Percentiles rank a stretch among this genome's conserved stretches.
These are phyloP conservation scores for Stenogyne calaminthoides DNA, from an alignment of 305 asterid species.

Conservation along the genomic window DNA sequence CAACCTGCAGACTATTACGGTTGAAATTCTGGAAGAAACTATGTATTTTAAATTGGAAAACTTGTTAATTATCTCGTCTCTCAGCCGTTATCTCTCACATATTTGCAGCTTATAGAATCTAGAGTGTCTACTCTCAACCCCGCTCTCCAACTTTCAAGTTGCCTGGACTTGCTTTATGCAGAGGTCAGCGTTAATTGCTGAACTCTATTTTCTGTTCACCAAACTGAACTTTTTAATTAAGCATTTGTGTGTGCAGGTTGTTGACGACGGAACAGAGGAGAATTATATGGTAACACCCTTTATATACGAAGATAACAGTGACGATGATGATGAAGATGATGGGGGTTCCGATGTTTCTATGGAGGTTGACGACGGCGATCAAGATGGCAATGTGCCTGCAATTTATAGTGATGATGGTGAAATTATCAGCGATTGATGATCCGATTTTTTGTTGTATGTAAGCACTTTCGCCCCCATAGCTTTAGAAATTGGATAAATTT, in stretches of 20 bases:
- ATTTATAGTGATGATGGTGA: conserved; percentile 42
- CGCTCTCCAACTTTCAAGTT: conserved; percentile 65
- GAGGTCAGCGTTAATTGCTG: conserved; percentile 51
- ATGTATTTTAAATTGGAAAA: not conserved
- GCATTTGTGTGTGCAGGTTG: conserved; percentile 41
- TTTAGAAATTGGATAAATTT: not conserved
- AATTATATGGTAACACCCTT: conserved; percentile 44
- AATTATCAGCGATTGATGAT: conserved; percentile 29
- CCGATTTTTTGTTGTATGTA: conserved; percentile 14
- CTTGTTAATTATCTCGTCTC: not conserved
- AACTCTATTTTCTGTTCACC: not conserved
- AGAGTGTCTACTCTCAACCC: conserved; percentile 67
- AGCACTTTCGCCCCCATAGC: not conserved
- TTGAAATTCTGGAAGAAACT: not conserved
- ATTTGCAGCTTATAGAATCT: conserved; percentile 80
- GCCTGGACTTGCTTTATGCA: conserved; percentile 74
- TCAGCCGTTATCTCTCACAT: not conserved
- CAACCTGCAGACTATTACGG: not conserved
- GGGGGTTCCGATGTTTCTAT: conserved; percentile 62
- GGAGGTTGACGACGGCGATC: conserved; percentile 59
- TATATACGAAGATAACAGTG: conserved; percentile 73
- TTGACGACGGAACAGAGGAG: conserved; percentile 65
- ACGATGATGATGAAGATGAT: conserved; percentile 51
- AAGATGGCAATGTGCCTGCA: conserved; percentile 47
- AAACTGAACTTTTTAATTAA: not conserved